These are phyloP conservation scores for Calonectria leucothoes DNA, from an alignment of 2,329 filamentous ascomycete genomes.

Conservation along the genomic window DNA sequence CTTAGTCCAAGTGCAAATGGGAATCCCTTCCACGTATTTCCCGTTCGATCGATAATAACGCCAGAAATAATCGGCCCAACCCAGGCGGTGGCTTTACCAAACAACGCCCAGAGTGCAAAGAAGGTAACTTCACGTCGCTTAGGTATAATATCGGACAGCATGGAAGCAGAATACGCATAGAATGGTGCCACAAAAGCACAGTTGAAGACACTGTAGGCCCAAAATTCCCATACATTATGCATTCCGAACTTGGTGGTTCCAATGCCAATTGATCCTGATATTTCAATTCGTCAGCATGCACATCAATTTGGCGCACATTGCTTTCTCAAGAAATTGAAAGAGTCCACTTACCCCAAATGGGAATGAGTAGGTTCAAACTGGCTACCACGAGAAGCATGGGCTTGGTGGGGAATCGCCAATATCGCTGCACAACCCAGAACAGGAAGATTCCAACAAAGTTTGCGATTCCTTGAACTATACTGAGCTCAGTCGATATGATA, in stretches of 20 bases:
- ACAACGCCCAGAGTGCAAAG: background rate
- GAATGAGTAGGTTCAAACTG: background rate
- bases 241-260: background rate
- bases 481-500: background rate
- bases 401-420: background rate
- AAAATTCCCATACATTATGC: background rate
- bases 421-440: background rate
- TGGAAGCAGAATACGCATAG: background rate
- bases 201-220: background rate
- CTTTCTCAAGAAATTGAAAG: accelerated
- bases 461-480: background rate
- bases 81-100: background rate
- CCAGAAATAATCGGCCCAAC: background rate
- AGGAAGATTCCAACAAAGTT: background rate
- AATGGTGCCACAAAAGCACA: background rate
- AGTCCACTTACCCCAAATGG: background rate
- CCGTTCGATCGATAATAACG: background rate
- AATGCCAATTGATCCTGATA: background rate
- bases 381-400: background rate
- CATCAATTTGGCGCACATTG: background rate
- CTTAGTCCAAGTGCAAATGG: background rate
- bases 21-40: background rate
- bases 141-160: background rate
- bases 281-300: background rate
- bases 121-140: background rate